Base-by-base conservation (phyloP, 2,329 filamentous ascomycete genomes). In the Grosmannia penicillata region DNA sequence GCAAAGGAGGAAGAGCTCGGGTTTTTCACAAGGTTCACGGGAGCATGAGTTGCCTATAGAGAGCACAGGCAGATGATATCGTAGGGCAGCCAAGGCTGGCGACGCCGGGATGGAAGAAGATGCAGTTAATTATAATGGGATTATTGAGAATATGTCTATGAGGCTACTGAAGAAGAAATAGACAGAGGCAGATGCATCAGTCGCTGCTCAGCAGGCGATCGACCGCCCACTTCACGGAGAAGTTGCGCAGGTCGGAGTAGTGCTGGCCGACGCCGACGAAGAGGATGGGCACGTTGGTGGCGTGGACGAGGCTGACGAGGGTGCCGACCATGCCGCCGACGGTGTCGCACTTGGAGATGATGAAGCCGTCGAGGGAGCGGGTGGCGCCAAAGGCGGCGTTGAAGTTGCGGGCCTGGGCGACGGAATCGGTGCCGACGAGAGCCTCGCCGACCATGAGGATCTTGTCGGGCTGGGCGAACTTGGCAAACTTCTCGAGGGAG, bases 271-370 rank as follows among this genome's bases (percentile, higher is more conserved):
- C 74, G 41, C 72, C 91, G 48, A 98, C 71, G 54, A 98, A 98
- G 10, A 96, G 70, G 17, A 98, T 86, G 0, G 93, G 93, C 33
- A 98, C 93, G 22, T 89, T 85, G 4, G 93, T 98, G 4, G 91
- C 89, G 61, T 96, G 89, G 28, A 98, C 89, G 66, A 98, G 89
- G 56, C 84, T 94, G 45, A 98, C 91, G 46, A 98, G 66, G 3
- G 89, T 95, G 49, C 72, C 86, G 31, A 95, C 86, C 87, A 96
- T 96, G 61, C 95, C 89, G n/a, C 91, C 93, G 27, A 98, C 93
- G 0, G 91, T 98, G 62, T 98, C 91, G 57, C 91, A 96, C 61
- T 98, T 98, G 43, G 81, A 89, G 50, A 98, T 95, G 55, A 98
- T 94, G 59, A 98, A 98, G 6, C 91, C 91, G 59, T 98, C 93